Base-by-base conservation (phyloP, 2,329 filamentous ascomycete species). In the Pseudocercospora vitis region DNA sequence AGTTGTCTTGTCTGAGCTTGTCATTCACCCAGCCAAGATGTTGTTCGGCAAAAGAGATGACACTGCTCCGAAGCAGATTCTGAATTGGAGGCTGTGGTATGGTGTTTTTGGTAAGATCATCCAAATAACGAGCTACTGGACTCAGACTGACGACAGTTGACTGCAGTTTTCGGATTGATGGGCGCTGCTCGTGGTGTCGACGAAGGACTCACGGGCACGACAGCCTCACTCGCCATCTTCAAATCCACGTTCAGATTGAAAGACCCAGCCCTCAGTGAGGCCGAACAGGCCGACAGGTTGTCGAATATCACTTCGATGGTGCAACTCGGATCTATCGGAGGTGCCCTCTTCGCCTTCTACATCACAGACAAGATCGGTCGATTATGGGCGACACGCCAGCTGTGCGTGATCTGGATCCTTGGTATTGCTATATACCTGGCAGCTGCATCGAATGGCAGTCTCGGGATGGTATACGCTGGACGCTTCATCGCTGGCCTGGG, bases 61-160 rank as follows among this genome's bases (percentile, higher is more conserved):
- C 71, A 82, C 75, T 54, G 86, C 88, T 56, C 88, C 88, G 3
- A 79, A 79, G 51, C 82, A 87, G 65, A 80, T 85, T 57, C 82
- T 90, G 69, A 91, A 91, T 73, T 90, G 86, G 86, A 78, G 83
- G 39, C 77, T 91, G 57, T 90, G 86, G 85, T 89, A 88, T 70
- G 84, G 87, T 35, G 86, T 91, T 50, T 67, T 88, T 58, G 66
- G 65, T 68, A 45, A 61, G 64, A 49, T 29, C 32, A 28, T 48
- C 6, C n/a, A n/a, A 14, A 7, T 31, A 1, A 19, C 9, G 21
- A 8, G 21, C 12, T 5, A 18, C 33, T 14, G 14, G 14, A 21
- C 21, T 7, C 16, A 37, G 8, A 5, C 37, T 45, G 19, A 28
- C 50, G 23, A 45, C 23, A 31, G 11, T 11, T 11, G 29, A n/a